Conservation (phyloP, 192 early-diverging fungal genomes). For the Rhizophagus sp. region DNA sequence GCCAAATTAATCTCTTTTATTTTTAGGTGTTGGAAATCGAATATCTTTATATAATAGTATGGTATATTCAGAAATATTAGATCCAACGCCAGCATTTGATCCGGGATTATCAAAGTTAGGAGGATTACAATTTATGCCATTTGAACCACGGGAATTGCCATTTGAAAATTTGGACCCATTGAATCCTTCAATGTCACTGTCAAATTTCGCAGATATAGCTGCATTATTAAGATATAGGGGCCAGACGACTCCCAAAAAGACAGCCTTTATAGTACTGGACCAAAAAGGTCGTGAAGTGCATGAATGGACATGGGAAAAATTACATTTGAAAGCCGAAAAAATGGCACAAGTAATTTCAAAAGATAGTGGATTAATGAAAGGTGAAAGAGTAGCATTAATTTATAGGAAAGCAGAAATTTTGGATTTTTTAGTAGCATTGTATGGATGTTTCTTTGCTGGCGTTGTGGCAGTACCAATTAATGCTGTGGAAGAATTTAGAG, state of each 20-base stretch:
- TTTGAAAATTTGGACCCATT: constrained; percentile 40
- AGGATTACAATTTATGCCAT: constrained; percentile 55
- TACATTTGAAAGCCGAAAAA: constrained; percentile 70
- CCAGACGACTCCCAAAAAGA: constrained; percentile 50
- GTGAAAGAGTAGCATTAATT: constrained; percentile 74
- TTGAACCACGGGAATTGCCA: constrained; percentile 50
- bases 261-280: constrained; percentile 72
- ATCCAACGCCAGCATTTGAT: constrained; percentile 32
- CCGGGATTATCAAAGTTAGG: constrained; percentile 43
- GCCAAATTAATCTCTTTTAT: background rate
- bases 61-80: constrained; percentile 28
- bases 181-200: constrained; percentile 46
- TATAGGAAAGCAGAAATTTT: constrained; percentile 80
- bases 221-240: constrained; percentile 69
- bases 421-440: constrained; percentile 80
- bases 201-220: constrained; percentile 62
- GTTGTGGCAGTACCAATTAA: constrained; percentile 85
- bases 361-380: constrained; percentile 57
- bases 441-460: constrained; percentile 81
- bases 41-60: constrained; percentile 1
- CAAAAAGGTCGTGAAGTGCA: constrained; percentile 70
- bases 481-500: constrained; percentile 76
- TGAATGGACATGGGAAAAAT: constrained; percentile 73
- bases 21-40: background rate
- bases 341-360: constrained; percentile 67